Evolutionary conservation across 805 yeast genomes (phyloP).

Genomic region (Naumovozyma castellii): DNA sequence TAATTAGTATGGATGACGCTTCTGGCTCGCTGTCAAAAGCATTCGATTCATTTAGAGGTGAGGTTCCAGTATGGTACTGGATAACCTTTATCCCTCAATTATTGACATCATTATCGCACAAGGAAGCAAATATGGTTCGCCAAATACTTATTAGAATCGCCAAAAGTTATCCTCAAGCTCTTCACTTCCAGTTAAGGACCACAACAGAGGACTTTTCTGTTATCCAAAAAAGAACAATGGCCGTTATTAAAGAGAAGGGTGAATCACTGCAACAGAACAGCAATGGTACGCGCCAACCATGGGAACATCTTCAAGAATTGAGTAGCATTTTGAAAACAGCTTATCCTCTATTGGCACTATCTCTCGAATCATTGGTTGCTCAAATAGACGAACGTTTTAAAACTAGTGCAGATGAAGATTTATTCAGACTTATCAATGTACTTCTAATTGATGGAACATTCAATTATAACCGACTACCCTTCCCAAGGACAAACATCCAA

Average conservation of each 20-base stretch:
- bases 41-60: conserved; percentile 87
- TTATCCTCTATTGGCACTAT: conserved; percentile 83
- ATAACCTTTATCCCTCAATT: conserved; percentile 93
- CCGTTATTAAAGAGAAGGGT: conserved; percentile 32
- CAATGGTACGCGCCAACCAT: conserved; percentile 55
- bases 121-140: conserved; percentile 82
- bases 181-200: conserved; percentile 91
- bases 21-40: conserved; percentile 75
- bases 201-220: conserved; percentile 90
- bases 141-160: conserved; percentile 86
- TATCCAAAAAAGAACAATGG: conserved; percentile 65
- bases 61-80: conserved; percentile 99
- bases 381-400: conserved; percentile 91
- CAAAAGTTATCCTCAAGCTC: conserved; percentile 92
- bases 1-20: conserved; percentile 81
- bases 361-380: conserved; percentile 89
- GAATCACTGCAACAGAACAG: conserved; percentile 8
- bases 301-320: conserved; percentile 88
- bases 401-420: conserved; percentile 90
- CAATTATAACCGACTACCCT: conserved; percentile 74
- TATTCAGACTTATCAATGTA: conserved; percentile 87
- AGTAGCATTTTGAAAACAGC: conserved; percentile 95
- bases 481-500: conserved; percentile 79
- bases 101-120: conserved; percentile 78
- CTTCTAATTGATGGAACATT: conserved; percentile 88